Base-by-base conservation (phyloP, 2,329 filamentous ascomycete genomes). In the Fusarium sp. region DNA sequence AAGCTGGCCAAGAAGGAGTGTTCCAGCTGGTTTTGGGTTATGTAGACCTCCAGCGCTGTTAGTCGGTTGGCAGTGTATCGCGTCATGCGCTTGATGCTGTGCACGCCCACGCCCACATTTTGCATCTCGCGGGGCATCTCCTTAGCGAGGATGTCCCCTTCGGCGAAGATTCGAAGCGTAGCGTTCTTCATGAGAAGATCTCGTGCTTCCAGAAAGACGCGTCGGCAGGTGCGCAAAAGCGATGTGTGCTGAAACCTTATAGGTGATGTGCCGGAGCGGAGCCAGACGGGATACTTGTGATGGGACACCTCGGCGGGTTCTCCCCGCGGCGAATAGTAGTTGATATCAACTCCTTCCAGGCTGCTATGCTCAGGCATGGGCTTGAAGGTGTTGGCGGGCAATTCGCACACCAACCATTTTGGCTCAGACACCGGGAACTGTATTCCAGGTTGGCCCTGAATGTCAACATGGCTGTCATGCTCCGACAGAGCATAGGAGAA, bases 11-110 rank as follows among this genome's bases (percentile, higher is more conserved):
- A 14, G n/a, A 57, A 57, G 9, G 3, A 0, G 1, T 17, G 5
- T 27, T 57, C 27, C 6, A 63, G 20, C 6, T 5, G 1, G 1
- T 1, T 1, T 8, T 63, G 61, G 5, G 1, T 1, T 1, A 51
- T 9, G 14, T 64, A 61, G 14, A 70, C 12, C 11, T 70, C 63
- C 17, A 67, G 29, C 3, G 67, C 70, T 4, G 57, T 66, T 24
- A 72, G 27, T 22, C 70, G 64, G 29, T 72, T 70, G 10, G 64
- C 70, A 14, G 64, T 57, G 36, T 72, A 67, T 7, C 70, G 67
- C 17, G 67, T 46, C 64, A 70, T 67, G 2, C 24, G 35, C 14
- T 24, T 38, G 44, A 51, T 49, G 24, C 49, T 57, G 42, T 6
- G 56, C 20, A 33, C 44, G 31, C 31, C 31, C 14, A 12, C 11